Evolutionary conservation across 2,329 filamentous ascomycete genomes (phyloP).

Genomic region (Aspergillus sp.): DNA sequence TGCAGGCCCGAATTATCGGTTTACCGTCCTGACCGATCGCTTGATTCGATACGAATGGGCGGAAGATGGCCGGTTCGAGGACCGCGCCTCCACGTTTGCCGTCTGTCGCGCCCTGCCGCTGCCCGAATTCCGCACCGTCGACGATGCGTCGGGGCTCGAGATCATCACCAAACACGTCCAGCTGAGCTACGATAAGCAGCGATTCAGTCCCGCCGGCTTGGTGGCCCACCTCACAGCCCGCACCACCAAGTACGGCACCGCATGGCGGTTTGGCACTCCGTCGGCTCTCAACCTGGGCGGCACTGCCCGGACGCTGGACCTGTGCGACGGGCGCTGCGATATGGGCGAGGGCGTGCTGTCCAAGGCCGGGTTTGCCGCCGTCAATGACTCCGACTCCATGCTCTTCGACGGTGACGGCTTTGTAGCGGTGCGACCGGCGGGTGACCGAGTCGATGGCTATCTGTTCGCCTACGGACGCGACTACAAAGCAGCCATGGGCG

Average conservation of each 20-base stretch:
- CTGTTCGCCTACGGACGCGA: constrained; percentile 61
- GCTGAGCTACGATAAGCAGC: constrained; percentile 58
- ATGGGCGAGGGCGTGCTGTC: constrained; percentile 55
- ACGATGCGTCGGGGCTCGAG: constrained; percentile 49
- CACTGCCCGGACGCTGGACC: constrained; percentile 57
- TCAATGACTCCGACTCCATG: constrained; percentile 59
- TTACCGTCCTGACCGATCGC: constrained; percentile 58
- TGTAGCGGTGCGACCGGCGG: constrained; percentile 48
- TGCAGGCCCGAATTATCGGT: constrained; percentile 54
- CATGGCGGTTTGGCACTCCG: constrained; percentile 55
- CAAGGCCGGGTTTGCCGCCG: constrained; percentile 49
- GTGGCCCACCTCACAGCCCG: constrained; percentile 46
- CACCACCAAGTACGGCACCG: constrained; percentile 36
- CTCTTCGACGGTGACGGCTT: constrained; percentile 56
- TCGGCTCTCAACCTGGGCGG: constrained; percentile 42
- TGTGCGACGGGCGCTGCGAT: constrained; percentile 50
- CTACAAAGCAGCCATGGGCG: constrained; percentile 54
- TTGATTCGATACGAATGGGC: constrained; percentile 64
- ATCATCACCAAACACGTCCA: constrained; percentile 58
- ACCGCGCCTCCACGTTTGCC: constrained; percentile 63
- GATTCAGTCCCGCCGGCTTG: constrained; percentile 55
- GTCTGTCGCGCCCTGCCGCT: constrained; percentile 53
- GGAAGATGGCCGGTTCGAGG: constrained; percentile 59
- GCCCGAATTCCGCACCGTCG: constrained; percentile 50
- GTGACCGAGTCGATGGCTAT: constrained; percentile 57